These are phyloP conservation scores for Aspergillus persii DNA, from an alignment of 2,329 filamentous ascomycete genomes.

Conservation along the genomic window DNA sequence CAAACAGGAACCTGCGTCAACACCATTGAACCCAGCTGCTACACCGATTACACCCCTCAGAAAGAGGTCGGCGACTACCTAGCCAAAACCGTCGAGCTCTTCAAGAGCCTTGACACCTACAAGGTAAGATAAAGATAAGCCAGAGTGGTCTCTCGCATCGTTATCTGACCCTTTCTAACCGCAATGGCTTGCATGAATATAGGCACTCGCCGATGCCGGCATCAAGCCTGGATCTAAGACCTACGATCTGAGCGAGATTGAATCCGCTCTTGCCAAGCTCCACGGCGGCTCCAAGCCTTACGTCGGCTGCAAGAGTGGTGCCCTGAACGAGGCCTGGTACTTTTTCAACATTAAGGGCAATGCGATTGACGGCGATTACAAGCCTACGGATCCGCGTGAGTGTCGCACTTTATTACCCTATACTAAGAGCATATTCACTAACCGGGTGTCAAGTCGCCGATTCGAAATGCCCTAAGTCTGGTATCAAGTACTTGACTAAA, in stretches of 20 bases:
- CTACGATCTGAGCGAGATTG: conserved; percentile 52
- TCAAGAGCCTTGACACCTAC: conserved; percentile 57
- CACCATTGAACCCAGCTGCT: conserved; percentile 65
- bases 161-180: background rate
- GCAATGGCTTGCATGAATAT: background rate
- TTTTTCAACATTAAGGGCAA: conserved; percentile 53
- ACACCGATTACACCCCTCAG: conserved; percentile 53
- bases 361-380: conserved; percentile 60
- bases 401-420: conserved; percentile 7
- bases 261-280: conserved; percentile 49
- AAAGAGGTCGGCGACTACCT: conserved; percentile 61
- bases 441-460: conserved; percentile 25
- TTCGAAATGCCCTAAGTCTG: conserved; percentile 60
- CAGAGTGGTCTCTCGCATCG: background rate
- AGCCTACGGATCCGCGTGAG: conserved; percentile 51
- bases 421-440: background rate
- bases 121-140: conserved; percentile 29
- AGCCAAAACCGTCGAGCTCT: conserved; percentile 54
- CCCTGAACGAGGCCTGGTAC: conserved; percentile 58
- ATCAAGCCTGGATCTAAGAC: conserved; percentile 54
- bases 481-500: conserved; percentile 67
- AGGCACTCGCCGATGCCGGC: conserved; percentile 55
- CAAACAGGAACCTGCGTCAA: conserved; percentile 61
- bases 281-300: conserved; percentile 51
- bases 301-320: conserved; percentile 49